Percentiles rank a stretch among this genome's conserved stretches.
Evolutionary conservation across 2,329 filamentous ascomycete genomes (phyloP).

Genomic region (Dactylonectria estremocensis): DNA sequence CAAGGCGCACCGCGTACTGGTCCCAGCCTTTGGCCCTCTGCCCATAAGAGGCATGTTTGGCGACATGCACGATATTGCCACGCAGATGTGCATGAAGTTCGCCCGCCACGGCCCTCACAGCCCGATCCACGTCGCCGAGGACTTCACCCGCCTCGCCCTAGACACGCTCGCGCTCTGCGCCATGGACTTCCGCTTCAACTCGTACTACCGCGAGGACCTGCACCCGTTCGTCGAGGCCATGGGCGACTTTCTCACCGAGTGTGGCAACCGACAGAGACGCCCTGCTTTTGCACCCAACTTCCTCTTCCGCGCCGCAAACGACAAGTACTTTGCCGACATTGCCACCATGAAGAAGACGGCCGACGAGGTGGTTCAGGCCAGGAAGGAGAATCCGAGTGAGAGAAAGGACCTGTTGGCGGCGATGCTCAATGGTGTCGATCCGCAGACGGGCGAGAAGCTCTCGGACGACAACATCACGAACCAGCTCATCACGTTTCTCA

Average conservation of each 20-base stretch:
- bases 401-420: slow-evolving; percentile 79
- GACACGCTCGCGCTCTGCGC: slow-evolving; percentile 80
- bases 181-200: slow-evolving; percentile 83
- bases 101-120: slow-evolving; percentile 72
- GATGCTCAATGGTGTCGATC: slow-evolving; percentile 78
- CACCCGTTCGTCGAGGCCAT: slow-evolving; percentile 81
- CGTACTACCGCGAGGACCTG: slow-evolving; percentile 77
- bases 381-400: slow-evolving; percentile 68
- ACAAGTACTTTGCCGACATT: slow-evolving; percentile 70
- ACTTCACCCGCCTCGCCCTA: slow-evolving; percentile 81
- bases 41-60: slow-evolving; percentile 78
- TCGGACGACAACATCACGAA: slow-evolving; percentile 74
- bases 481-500: slow-evolving; percentile 82
- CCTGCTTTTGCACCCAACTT: slow-evolving; percentile 62
- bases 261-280: slow-evolving; percentile 64
- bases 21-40: slow-evolving; percentile 79
- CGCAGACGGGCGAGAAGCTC: slow-evolving; percentile 76
- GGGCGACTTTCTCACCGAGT: slow-evolving; percentile 73
- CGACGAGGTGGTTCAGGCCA: slow-evolving; percentile 71
- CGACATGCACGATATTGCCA: slow-evolving; percentile 78
- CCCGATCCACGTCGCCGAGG: slow-evolving; percentile 73
- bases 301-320: slow-evolving; percentile 64
- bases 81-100: slow-evolving; percentile 78
- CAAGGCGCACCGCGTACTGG: slow-evolving; percentile 75
- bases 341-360: slow-evolving; percentile 68